Base-by-base conservation (phyloP, 2,329 filamentous ascomycete genomes). In the Stagonosporopsis vannaccii region DNA sequence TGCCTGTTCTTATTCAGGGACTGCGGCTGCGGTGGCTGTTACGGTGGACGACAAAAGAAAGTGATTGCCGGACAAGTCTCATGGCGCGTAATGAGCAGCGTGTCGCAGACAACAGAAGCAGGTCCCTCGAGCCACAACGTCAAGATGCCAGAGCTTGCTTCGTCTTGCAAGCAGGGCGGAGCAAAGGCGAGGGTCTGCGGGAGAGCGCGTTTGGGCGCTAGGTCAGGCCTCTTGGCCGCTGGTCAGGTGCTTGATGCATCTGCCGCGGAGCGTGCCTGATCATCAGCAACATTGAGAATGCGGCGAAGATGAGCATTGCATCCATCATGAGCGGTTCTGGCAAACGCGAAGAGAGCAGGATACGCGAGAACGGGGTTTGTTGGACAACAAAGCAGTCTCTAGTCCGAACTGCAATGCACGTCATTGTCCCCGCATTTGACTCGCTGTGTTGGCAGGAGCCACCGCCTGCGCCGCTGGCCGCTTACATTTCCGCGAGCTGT, bases 191-290 rank as follows among this genome's bases (percentile, higher is more conserved):
- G 62, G 69, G 64, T 70, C 65, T 65, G 22, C 37, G 41, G 28
- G 20, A 42, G 43, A 44, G 43, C 13, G 52, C 54, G 60, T 66
- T 64, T 69, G 66, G 40, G 67, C 70, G 69, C 67, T 63, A 66
- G 53, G 41, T 50, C 41, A 63, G 61, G 61, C 55, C 67, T 68
- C 68, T 70, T 70, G 68, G 69, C 69, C 54, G 51, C 48, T 36
- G 60, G 59, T 61, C 71, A 73, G 70, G 69, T 73, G 69, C 70
- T 60, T 55, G 42, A 41, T 32, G 22, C 43, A 28, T 36, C 53
- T 43, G 53, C 53, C 53, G 47, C 53, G 36, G 53, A 48, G 28
- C 48, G 40, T 55, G 55, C 60, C 64, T 54, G 59, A 48, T 58
- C 53, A 49, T 48, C 60, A 60, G 37, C 47, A 42, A 43, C 37